phyloP scores from a whole-genome alignment of 371 early-diverging fungal genomes.

The Mortierella sp. region DNA sequence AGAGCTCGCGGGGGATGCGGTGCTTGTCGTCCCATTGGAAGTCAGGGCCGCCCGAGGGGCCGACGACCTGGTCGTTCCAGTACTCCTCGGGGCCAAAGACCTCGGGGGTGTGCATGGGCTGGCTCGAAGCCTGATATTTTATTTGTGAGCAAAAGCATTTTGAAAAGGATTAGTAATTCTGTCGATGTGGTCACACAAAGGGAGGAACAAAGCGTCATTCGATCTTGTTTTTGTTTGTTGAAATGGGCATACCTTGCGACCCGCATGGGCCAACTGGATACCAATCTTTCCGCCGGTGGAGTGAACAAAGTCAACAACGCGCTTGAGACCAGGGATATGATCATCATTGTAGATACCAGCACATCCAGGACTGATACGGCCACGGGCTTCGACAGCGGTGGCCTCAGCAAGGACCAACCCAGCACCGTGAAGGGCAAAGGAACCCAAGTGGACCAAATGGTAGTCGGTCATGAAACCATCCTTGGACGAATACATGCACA shows the following conservation, averaged over 20 bases:
- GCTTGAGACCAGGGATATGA: constrained; percentile 75
- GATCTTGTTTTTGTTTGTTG: background rate
- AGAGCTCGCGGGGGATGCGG: constrained; percentile 71
- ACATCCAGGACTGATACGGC: constrained; percentile 84
- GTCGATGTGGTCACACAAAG: background rate
- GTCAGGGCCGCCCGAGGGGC: constrained; percentile 68
- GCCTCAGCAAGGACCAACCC: constrained; percentile 88
- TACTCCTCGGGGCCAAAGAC: constrained; percentile 61
- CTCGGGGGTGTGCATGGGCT: constrained; percentile 50
- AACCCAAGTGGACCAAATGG: constrained; percentile 80
- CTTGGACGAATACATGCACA: constrained; percentile 74
- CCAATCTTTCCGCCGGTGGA: constrained; percentile 71
- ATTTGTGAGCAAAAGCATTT: background rate
- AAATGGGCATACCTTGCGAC: constrained; percentile 70
- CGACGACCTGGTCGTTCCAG: constrained; percentile 84
- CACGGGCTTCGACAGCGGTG: constrained; percentile 77
- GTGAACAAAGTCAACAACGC: constrained; percentile 81
- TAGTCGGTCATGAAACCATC: constrained; percentile 70
- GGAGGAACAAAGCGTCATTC: background rate
- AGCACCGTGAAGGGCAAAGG: constrained; percentile 80
- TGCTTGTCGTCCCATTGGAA: constrained; percentile 61
- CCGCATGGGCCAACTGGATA: constrained; percentile 89
- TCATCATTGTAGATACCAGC: constrained; percentile 88
- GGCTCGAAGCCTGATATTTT: constrained; percentile 61
- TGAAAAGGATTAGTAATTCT: background rate